Percentiles rank a stretch among this genome's conserved stretches.
These are phyloP conservation scores for Tylopilus balloui DNA, from an alignment of 768 basidiomycete species.

Conservation along the genomic window DNA sequence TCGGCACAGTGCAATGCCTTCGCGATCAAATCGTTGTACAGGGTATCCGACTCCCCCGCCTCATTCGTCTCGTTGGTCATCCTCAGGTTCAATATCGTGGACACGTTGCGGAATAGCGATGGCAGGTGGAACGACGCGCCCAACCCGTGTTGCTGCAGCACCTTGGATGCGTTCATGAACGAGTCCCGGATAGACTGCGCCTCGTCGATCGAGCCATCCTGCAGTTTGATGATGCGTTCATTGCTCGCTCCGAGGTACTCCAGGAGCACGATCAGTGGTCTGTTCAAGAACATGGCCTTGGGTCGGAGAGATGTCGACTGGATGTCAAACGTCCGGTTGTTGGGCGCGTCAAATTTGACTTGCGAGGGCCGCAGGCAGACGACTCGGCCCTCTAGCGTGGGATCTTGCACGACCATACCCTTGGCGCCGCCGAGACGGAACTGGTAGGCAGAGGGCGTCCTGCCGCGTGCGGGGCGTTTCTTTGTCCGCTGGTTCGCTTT, in stretches of 20 bases:
- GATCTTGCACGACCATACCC: constrained; percentile 45
- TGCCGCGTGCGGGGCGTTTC: constrained; percentile 15
- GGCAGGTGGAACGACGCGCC: constrained; percentile 44
- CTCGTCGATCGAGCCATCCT: constrained; percentile 35
- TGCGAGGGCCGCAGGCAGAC: constrained; percentile 43
- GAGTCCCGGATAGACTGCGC: constrained; percentile 34
- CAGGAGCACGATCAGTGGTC: constrained; percentile 46
- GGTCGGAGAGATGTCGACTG: constrained; percentile 43
- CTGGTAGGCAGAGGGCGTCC: constrained; percentile 40
- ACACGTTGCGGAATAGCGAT: constrained; percentile 39
- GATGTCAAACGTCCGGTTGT: constrained; percentile 42
- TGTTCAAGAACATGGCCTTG: constrained; percentile 41
- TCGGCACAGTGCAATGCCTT: constrained; percentile 36
- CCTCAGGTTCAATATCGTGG: constrained; percentile 29
- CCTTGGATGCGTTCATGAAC: constrained; percentile 33
- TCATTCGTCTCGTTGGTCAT: constrained; percentile 12
- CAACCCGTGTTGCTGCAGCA: constrained; percentile 42
- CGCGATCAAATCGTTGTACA: constrained; percentile 36
- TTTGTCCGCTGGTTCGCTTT: constrained; percentile 30
- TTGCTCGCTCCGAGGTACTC: constrained; percentile 40
- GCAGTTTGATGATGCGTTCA: constrained; percentile 35
- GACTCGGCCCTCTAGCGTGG: constrained; percentile 31
- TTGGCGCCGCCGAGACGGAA: constrained; percentile 45
- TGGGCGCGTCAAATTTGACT: constrained; percentile 42
- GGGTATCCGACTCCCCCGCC: neutral